Conservation (phyloP, 768 basidiomycete genomes). For the Cyclocybe aegerita region DNA sequence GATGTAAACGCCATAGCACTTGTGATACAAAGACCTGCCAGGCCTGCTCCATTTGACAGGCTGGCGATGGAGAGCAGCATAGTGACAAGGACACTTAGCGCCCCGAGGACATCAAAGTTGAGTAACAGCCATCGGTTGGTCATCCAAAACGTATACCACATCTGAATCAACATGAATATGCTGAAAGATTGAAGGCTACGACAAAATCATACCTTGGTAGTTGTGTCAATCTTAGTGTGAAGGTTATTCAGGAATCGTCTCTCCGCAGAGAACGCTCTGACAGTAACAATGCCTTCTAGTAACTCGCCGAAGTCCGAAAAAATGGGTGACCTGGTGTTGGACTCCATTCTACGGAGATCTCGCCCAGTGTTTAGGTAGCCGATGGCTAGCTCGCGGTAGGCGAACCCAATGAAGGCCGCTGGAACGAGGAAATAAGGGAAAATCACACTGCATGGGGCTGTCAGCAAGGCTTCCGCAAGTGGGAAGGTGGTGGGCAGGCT, state of each 20-base stretch:
- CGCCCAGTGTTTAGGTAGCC: slow-evolving; percentile 80
- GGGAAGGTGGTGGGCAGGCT: slow-evolving; percentile 20
- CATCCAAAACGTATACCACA: slow-evolving; percentile 93
- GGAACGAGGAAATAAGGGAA: slow-evolving; percentile 86
- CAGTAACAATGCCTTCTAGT: slow-evolving; percentile 88
- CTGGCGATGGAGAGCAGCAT: slow-evolving; percentile 74
- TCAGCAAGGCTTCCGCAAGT: slow-evolving; percentile 1
- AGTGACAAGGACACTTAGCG: slow-evolving; percentile 69
- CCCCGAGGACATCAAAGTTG: slow-evolving; percentile 80
- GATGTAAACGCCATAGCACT: slow-evolving; percentile 58
- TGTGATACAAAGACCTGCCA: slow-evolving; percentile 74
- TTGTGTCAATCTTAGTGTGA: slow-evolving; percentile 71
- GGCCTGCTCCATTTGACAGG: slow-evolving; percentile 51
- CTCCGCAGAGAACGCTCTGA: slow-evolving; percentile 88
- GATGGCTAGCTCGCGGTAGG: slow-evolving; percentile 68
- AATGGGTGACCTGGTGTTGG: slow-evolving; percentile 81
- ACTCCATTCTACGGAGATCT: slow-evolving; percentile 88
- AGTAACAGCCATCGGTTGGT: slow-evolving; percentile 83
- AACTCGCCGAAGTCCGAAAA: slow-evolving; percentile 83
- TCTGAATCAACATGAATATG: slow-evolving; percentile 33
- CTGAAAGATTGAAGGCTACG: not conserved
- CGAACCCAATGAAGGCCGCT: slow-evolving; percentile 67
- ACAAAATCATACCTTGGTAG: slow-evolving; percentile 56
- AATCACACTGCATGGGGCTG: slow-evolving; percentile 45
- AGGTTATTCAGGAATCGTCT: slow-evolving; percentile 72